phyloP scores from a whole-genome alignment of 163 green algal species.

The Coccomyxa subellipsoidea region DNA sequence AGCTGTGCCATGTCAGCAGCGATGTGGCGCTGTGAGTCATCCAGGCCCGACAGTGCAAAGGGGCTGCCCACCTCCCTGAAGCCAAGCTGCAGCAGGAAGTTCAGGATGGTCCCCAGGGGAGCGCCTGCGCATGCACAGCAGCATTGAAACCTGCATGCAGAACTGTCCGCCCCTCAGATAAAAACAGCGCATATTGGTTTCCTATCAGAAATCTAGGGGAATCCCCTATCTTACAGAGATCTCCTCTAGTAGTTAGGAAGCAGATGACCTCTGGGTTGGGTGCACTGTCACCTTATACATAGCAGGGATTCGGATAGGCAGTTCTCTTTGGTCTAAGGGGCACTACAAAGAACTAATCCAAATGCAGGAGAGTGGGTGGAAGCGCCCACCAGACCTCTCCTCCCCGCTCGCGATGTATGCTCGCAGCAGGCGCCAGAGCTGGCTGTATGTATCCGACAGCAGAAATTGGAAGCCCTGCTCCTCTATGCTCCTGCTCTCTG shows the following conservation, averaged over 20 bases:
- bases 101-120: slow-evolving; percentile 58
- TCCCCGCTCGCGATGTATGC: slow-evolving; percentile 63
- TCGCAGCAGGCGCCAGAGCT: slow-evolving; percentile 80
- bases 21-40: slow-evolving; percentile 27
- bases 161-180: too few species aligned
- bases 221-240: too few species aligned
- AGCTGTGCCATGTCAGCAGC: slow-evolving; percentile 57
- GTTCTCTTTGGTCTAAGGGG: too few species aligned
- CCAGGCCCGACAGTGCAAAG: slow-evolving; percentile 32
- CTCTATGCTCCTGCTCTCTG: slow-evolving; percentile 44
- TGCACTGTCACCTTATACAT: not conserved
- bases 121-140: slow-evolving; percentile 23
- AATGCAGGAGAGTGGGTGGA: not conserved
- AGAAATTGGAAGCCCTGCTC: slow-evolving; percentile 77
- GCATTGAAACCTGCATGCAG: not conserved
- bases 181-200: too few species aligned
- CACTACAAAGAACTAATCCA: too few species aligned
- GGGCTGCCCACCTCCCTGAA: slow-evolving; percentile 50
- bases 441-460: slow-evolving; percentile 65
- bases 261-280: too few species aligned
- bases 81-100: slow-evolving; percentile 83
- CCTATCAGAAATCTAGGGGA: too few species aligned
- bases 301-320: not conserved
- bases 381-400: slow-evolving; percentile 9
- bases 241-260: too few species aligned